These are phyloP conservation scores for Rhizoclosmatium hyalinum DNA, from an alignment of 371 early-diverging fungal genomes.

Conservation along the genomic window DNA sequence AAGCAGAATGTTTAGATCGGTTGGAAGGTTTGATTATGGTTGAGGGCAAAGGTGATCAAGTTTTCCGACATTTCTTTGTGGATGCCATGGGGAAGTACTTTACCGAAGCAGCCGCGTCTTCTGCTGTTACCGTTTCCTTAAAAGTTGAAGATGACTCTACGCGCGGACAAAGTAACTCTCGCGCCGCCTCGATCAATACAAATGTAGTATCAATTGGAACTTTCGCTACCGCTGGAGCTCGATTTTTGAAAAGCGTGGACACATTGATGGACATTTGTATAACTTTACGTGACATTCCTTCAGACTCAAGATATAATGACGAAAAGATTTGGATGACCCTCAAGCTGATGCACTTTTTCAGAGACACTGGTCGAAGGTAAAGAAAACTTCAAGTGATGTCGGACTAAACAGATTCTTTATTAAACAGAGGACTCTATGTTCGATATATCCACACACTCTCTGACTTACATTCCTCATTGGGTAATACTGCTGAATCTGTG, in stretches of 20 bases:
- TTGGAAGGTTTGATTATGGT: slow-evolving; percentile 60
- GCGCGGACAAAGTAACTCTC: not conserved
- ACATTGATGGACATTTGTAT: slow-evolving; percentile 65
- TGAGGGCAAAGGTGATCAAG: slow-evolving; percentile 63
- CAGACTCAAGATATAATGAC: slow-evolving; percentile 68
- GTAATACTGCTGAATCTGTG: slow-evolving; percentile 75
- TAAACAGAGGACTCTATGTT: slow-evolving; percentile 65
- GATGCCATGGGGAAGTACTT: slow-evolving; percentile 43
- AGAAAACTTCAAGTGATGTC: not conserved
- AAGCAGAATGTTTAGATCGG: slow-evolving; percentile 67
- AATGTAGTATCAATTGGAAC: slow-evolving; percentile 17
- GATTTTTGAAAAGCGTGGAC: slow-evolving; percentile 63
- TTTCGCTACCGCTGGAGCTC: slow-evolving; percentile 37
- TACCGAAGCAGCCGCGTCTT: slow-evolving; percentile 32
- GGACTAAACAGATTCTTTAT: slow-evolving; percentile 4
- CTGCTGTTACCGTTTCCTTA: slow-evolving; percentile 17
- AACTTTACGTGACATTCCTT: slow-evolving; percentile 65
- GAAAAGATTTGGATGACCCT: slow-evolving; percentile 70
- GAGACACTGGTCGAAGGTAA: slow-evolving; percentile 60
- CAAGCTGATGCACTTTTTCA: slow-evolving; percentile 71
- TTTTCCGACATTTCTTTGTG: slow-evolving; percentile 43
- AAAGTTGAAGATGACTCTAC: not conserved
- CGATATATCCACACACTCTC: slow-evolving; percentile 76
- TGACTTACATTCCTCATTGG: slow-evolving; percentile 64
- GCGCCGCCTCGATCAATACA: slow-evolving; percentile 1